These are phyloP conservation scores for Trichophyton equinum DNA, from an alignment of 2,329 filamentous ascomycete genomes.

Conservation along the genomic window DNA sequence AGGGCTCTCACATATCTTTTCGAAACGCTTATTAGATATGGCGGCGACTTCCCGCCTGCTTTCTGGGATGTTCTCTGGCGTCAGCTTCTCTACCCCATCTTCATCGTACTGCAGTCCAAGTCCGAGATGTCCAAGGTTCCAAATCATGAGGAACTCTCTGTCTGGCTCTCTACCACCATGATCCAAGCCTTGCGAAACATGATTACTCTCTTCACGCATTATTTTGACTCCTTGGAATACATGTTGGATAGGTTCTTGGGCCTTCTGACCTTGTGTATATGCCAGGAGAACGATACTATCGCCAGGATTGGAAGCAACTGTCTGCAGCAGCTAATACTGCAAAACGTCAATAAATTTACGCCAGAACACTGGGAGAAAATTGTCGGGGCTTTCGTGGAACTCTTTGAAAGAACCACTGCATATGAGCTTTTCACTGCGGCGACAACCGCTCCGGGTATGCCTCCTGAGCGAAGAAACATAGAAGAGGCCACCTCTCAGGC, in stretches of 20 bases:
- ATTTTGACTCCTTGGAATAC: slow-evolving; percentile 89
- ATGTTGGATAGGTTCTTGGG: slow-evolving; percentile 98
- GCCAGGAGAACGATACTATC: slow-evolving; percentile 97
- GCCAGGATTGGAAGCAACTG: slow-evolving; percentile 97
- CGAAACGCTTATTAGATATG: slow-evolving; percentile 78
- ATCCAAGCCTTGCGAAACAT: slow-evolving; percentile 96
- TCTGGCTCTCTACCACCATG: slow-evolving; percentile 98
- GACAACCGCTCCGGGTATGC: slow-evolving; percentile 34
- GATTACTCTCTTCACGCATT: slow-evolving; percentile 97
- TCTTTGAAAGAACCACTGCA: slow-evolving; percentile 89
- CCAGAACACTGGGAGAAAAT: slow-evolving; percentile 85
- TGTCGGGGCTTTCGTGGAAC: slow-evolving; percentile 85
- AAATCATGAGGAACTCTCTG: slow-evolving; percentile 91
- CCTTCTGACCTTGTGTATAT: slow-evolving; percentile 87
- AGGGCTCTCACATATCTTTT: slow-evolving; percentile 90
- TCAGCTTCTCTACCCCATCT: slow-evolving; percentile 93
- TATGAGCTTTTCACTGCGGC: slow-evolving; percentile 89
- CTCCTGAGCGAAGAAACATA: slow-evolving; percentile 17
- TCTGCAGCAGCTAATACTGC: slow-evolving; percentile 85
- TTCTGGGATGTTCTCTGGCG: slow-evolving; percentile 99
- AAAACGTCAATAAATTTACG: slow-evolving; percentile 88
- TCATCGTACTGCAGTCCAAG: slow-evolving; percentile 91
- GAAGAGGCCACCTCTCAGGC: slow-evolving; percentile 18
- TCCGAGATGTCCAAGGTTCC: slow-evolving; percentile 92
- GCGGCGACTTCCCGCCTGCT: slow-evolving; percentile 77